A percentile compares a stretch with the other conserved stretches of the same genome.
Conservation (phyloP, 495 filamentous ascomycete species). For the Aspergillus sclerotiicarbonarius region DNA sequence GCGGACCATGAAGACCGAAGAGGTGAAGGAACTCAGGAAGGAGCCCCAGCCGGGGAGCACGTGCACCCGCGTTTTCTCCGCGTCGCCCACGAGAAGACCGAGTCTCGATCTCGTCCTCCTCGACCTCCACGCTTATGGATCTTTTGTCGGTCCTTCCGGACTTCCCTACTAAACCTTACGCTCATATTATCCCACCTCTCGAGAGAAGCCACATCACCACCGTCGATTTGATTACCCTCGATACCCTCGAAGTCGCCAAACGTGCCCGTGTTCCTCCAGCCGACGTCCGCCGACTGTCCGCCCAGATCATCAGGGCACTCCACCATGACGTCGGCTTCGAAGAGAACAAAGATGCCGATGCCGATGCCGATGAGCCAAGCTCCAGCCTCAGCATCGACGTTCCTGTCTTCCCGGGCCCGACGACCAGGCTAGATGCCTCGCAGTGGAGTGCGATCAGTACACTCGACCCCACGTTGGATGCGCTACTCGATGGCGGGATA, state of each 20-base stretch:
- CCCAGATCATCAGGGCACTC: conserved; percentile 61
- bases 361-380: conserved; percentile 21
- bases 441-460: conserved; percentile 72
- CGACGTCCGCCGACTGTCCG: conserved; percentile 68
- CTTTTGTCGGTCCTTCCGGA: conserved; percentile 77
- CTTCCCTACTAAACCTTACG: conserved; percentile 66
- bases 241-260: conserved; percentile 79
- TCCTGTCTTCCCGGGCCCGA: conserved; percentile 19
- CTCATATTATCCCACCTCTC: conserved; percentile 73
- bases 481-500: conserved; percentile 78
- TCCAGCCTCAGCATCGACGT: conserved; percentile 28
- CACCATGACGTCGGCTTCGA: conserved; percentile 61
- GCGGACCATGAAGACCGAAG: background rate
- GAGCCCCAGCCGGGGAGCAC: background rate
- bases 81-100: background rate
- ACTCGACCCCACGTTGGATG: conserved; percentile 71
- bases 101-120: background rate
- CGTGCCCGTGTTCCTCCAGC: conserved; percentile 78
- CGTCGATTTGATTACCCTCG: conserved; percentile 82
- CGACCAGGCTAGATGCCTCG: conserved; percentile 32
- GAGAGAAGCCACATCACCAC: conserved; percentile 73
- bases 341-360: conserved; percentile 14
- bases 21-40: background rate
- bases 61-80: conserved; percentile 9
- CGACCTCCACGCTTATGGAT: conserved; percentile 59